Evolutionary conservation across 352 stramenopile species (phyloP).

Genomic region (Phytophthora pini): DNA sequence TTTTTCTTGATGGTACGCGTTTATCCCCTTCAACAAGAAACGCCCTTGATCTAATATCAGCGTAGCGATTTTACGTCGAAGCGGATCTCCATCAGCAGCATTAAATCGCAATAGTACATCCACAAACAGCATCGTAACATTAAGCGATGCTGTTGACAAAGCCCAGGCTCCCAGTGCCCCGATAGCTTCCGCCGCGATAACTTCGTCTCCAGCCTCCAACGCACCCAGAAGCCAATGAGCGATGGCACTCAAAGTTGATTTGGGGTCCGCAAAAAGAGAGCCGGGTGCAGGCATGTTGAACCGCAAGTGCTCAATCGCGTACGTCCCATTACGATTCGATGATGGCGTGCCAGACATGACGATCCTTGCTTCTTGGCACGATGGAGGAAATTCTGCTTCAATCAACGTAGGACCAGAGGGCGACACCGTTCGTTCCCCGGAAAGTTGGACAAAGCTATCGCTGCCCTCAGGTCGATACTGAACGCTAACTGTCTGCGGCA

Average conservation of each 20-base stretch:
- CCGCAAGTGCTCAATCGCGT: slow-evolving; percentile 72
- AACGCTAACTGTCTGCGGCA: slow-evolving; percentile 61
- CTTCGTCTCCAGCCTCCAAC: slow-evolving; percentile 51
- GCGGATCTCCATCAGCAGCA: slow-evolving; percentile 2
- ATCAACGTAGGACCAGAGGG: slow-evolving; percentile 40
- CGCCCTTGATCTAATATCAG: slow-evolving; percentile 61
- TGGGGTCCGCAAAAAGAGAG: slow-evolving; percentile 72
- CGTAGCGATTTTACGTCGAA: slow-evolving; percentile 22
- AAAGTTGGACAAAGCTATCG: slow-evolving; percentile 52
- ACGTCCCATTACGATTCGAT: slow-evolving; percentile 70
- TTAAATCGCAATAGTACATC: slow-evolving; percentile 57
- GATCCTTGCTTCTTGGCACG: slow-evolving; percentile 62
- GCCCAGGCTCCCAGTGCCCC: slow-evolving; percentile 69
- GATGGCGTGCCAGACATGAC: slow-evolving; percentile 68
- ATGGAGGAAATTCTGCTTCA: slow-evolving; percentile 46
- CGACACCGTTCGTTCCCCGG: slow-evolving; percentile 32
- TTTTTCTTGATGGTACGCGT: slow-evolving; percentile 58
- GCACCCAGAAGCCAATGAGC: slow-evolving; percentile 69
- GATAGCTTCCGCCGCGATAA: slow-evolving; percentile 71
- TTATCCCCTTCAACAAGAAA: slow-evolving; percentile 51
- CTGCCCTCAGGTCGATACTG: slow-evolving; percentile 53
- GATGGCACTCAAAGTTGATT: slow-evolving; percentile 60
- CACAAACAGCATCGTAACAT: slow-evolving; percentile 74
- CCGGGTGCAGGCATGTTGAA: slow-evolving; percentile 64
- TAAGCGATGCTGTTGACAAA: slow-evolving; percentile 81